Evolutionary conservation across 2,329 filamentous ascomycete species (phyloP).

Genomic region (Ophiobolus disseminans): DNA sequence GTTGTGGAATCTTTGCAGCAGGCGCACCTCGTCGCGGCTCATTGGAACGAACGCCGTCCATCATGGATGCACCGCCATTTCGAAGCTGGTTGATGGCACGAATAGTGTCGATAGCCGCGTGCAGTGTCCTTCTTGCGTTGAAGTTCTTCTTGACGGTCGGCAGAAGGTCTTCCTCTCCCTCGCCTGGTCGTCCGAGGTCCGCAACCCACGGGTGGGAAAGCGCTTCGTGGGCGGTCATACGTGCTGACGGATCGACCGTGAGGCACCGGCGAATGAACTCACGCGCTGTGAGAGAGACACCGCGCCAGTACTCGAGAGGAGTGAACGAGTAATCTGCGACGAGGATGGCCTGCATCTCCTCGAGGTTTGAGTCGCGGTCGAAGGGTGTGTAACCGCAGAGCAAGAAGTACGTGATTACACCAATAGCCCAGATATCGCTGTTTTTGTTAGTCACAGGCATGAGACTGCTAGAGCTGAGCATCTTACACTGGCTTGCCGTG

Average conservation of each 20-base stretch:
- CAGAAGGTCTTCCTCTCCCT: conserved; percentile 61
- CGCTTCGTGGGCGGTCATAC: conserved; percentile 88
- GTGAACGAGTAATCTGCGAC: conserved; percentile 96
- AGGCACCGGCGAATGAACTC: conserved; percentile 93
- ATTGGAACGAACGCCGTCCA: conserved; percentile 66
- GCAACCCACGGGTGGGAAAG: conserved; percentile 71
- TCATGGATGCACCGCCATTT: conserved; percentile 66
- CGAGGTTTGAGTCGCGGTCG: conserved; percentile 94
- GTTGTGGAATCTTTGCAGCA: conserved; percentile 43
- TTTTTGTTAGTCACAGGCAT: conserved; percentile 17
- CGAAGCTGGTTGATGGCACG: conserved; percentile 72
- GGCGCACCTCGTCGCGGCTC: conserved; percentile 57
- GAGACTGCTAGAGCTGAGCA: not conserved
- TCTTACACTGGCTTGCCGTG: conserved; percentile 91
- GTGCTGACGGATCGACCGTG: conserved; percentile 83
- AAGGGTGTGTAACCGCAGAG: conserved; percentile 98
- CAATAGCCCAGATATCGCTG: conserved; percentile 94
- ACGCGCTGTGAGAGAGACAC: conserved; percentile 81
- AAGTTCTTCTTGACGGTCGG: conserved; percentile 75
- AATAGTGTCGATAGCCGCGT: conserved; percentile 73
- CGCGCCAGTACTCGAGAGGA: conserved; percentile 94
- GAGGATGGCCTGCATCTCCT: conserved; percentile 99
- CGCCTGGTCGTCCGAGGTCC: conserved; percentile 57
- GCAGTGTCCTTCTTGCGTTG: conserved; percentile 69
- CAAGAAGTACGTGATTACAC: conserved; percentile 98